phyloP scores from a whole-genome alignment of 192 early-diverging fungal genomes.

The Entophlyctis luteolus region DNA sequence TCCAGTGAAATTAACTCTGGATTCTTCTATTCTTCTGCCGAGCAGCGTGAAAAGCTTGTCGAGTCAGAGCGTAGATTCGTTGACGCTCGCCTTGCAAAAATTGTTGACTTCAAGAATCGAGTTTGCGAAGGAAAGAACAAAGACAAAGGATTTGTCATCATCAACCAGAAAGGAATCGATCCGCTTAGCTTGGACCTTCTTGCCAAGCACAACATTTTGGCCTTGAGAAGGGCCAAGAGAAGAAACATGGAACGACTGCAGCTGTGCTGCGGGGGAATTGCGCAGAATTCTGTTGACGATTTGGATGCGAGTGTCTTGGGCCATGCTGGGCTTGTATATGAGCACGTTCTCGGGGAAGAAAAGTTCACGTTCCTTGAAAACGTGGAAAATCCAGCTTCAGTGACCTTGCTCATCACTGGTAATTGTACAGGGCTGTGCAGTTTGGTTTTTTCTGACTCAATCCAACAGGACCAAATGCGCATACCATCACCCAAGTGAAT shows the following conservation, averaged over 20 bases:
- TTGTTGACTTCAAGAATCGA: slow-evolving; percentile 95
- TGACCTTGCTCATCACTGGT: slow-evolving; percentile 94
- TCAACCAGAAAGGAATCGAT: slow-evolving; percentile 99
- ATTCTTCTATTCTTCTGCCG: slow-evolving; percentile 96
- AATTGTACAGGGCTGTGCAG: background rate
- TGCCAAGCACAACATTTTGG: slow-evolving; percentile 92
- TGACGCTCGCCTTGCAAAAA: slow-evolving; percentile 87
- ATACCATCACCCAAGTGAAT: slow-evolving; percentile 91
- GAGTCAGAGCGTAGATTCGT: slow-evolving; percentile 95
- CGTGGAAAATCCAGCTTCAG: slow-evolving; percentile 77
- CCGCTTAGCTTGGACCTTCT: slow-evolving; percentile 94
- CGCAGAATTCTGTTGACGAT: slow-evolving; percentile 98
- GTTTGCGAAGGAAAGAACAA: slow-evolving; percentile 83
- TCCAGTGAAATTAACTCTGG: slow-evolving; percentile 91
- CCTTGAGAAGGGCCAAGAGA: slow-evolving; percentile 93
- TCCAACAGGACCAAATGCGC: slow-evolving; percentile 73
- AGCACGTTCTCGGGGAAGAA: slow-evolving; percentile 95
- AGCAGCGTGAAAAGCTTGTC: slow-evolving; percentile 97
- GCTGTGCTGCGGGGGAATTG: slow-evolving; percentile 87
- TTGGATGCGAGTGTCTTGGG: slow-evolving; percentile 79
- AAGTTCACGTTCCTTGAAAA: slow-evolving; percentile 99
- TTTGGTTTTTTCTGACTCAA: background rate
- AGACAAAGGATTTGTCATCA: slow-evolving; percentile 82
- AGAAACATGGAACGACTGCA: slow-evolving; percentile 99
- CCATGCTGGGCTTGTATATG: slow-evolving; percentile 88